Base-by-base conservation (phyloP, 495 filamentous ascomycete genomes). In the Hypoxylon subgilvum region DNA sequence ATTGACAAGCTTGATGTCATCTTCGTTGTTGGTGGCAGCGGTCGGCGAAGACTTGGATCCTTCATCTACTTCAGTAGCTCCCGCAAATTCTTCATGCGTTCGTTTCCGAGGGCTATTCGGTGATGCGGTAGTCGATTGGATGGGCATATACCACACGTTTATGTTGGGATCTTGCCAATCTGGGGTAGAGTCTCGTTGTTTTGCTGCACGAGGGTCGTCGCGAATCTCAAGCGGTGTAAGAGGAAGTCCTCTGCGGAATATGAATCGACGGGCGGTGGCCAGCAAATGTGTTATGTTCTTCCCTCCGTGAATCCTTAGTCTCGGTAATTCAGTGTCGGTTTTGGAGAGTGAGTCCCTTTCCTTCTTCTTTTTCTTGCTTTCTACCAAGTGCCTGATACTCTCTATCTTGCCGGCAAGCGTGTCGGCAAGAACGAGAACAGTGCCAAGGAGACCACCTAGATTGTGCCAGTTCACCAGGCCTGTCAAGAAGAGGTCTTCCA, bases 241-340 rank as follows among this genome's bases (percentile, higher is more conserved):
- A 1, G 91, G 90, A 67, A 93, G 79, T 0, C 87, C 86, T 65
- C 87, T 90, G 19, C 94, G 79, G 67, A 97, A 93, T n/a, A 98
- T 81, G 71, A 96, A 97, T 23, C 84, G 74, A 31, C 94, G 81
- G n/a, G 88, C 84, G 0, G 90, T 89, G 23, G 91, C 92, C 31
- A 98, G 66, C 1, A 83, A 81, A 63, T 97, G 88, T 19, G 82
- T 79, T 35, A 96, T 64, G 69, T 96, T 96, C 48, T 80, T 79
- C 5, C 86, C 81, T 6, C 91, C 92, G 66, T 92, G 87, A 8
- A 98, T 71, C n/a, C 80, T 84, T 52, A 97, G 56, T 19, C 49
- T 68, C 12, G 65, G 65, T 32, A 68, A 64, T 38, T 61, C 54
- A 49, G 41, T 17, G 25, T 28, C 8, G 34, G 41, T 12, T 7